Base-by-base conservation (phyloP, 208 protist genomes). In the Trypanosoma cruzi region DNA sequence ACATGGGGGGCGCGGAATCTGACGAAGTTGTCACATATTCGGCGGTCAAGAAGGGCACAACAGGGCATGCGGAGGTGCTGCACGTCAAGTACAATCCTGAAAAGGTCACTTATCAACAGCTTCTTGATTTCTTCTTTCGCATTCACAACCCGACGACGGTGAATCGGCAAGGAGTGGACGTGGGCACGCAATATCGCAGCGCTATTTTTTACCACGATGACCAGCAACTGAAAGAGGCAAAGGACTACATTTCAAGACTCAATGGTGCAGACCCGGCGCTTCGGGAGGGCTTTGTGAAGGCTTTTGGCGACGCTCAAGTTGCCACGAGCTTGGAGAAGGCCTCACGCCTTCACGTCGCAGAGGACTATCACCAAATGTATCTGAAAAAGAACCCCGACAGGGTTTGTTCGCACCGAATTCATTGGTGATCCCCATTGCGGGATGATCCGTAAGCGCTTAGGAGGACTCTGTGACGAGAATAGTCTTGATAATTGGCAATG, bases 61-160 rank as follows among this genome's bases (percentile, higher is more conserved):
- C 96, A 10, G 95, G 95, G 36, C 97, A 99, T 76, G 96, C 96
- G 2, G 97, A 99, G 80, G 97, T 97, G 14, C 83, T 99, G 1
- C 80, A 97, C 64, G 75, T 97, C 61, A 87, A 67, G 26, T 97
- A 89, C 66, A 84, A 99, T 62, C 77, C 90, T 24, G 36, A 55
- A 11, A 89, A 95, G 71, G 77, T 98, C 0, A 81, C 79, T 13
- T 99, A 92, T 75, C 69, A 80, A 18, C 73, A 95, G 8, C 73
- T 99, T n/a, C 61, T 98, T 1, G 76, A 89, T 24, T 90, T 92
- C 72, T 98, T 99, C 68, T 99, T 97, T 67, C 77, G 84, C 57
- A 96, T 94, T 62, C 97, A 99, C 79, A 97, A 99, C 77, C 95
- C 97, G 28, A 99, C 97, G 7, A 94, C 85, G 18, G 46, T 80